Percentiles rank a stretch among this genome's conserved stretches.
Conservation (phyloP, 2,329 filamentous ascomycete species). For the Curvularia eragrostidis region DNA sequence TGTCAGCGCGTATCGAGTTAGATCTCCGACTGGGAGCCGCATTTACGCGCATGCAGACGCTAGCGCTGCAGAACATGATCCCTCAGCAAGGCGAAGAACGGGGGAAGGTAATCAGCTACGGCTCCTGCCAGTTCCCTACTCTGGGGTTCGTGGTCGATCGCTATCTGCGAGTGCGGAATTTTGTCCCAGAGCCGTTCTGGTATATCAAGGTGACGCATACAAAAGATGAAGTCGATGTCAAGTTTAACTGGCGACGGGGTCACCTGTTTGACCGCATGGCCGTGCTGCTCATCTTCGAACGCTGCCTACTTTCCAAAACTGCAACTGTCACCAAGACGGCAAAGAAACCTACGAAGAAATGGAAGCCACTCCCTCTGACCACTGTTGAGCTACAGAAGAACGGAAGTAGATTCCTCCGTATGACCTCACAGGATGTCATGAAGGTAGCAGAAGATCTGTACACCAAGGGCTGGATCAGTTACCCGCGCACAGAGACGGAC, state of each 20-base stretch:
- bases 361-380: conserved; percentile 90
- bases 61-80: conserved; percentile 75
- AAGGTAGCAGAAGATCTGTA: conserved; percentile 83
- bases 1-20: conserved; percentile 86
- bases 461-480: conserved; percentile 95
- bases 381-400: conserved; percentile 97
- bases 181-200: conserved; percentile 93
- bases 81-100: conserved; percentile 66
- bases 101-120: conserved; percentile 76
- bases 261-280: conserved; percentile 88
- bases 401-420: conserved; percentile 84
- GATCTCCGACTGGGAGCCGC: conserved; percentile 90
- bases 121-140: conserved; percentile 96
- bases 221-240: conserved; percentile 78
- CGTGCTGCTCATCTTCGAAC: conserved; percentile 82
- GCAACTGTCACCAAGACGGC: conserved; percentile 85
- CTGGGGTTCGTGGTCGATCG: conserved; percentile 96
- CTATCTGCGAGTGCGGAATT: conserved; percentile 92
- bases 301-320: conserved; percentile 76
- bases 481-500: conserved; percentile 96
- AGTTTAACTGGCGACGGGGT: conserved; percentile 81
- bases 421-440: conserved; percentile 93
- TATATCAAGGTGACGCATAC: conserved; percentile 82
- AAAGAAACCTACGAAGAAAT: conserved; percentile 91
- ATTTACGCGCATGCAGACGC: conserved; percentile 87